Base-by-base conservation (phyloP, 2,329 filamentous ascomycete species). In the Scolecobasidium constrictum region DNA sequence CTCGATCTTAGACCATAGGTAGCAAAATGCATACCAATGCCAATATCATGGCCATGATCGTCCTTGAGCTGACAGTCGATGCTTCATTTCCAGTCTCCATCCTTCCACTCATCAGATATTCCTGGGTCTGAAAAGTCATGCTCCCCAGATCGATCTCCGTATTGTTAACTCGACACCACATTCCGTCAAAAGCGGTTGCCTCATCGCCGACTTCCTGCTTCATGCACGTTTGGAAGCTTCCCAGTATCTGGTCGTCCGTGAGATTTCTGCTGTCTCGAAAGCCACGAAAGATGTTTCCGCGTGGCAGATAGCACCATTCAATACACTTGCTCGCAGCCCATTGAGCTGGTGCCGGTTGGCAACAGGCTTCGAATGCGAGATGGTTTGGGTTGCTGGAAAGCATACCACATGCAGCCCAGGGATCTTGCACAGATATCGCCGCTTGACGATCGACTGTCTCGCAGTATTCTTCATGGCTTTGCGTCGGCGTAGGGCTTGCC, bases 221-320 rank as follows among this genome's bases (percentile, higher is more conserved):
- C 40, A 44, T 23, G 19, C 42, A 44, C 6, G 42, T 33, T 21
- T 44, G 45, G 23, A 44, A 44, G 22, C 38, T 43, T 21, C 42
- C 42, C 38, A 44, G 9, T 7, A 21, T 31, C 38, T 43, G 11
- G 16, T 44, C 42, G 16, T 44, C 11, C 12, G 38, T 44, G 19
- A 44, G 40, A 33, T 44, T 44, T 19, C 42, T 19, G 15, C 6
- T 15, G 9, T 33, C 42, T 6, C 23, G 12, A 28, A 28, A 26
- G 6, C 42, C 42, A 7, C 23, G 9, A 44, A 28, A 43, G 5
- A 17, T 38, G 15, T 18, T 44, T 21, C 42, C 42, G 11, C 39
- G 11, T 15, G 42, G 42, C 20, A 44, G 17, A 13, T 6, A 7
- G 28, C 42, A 44, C 9, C 31, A 44, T 20, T 44, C 42, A 33